Evolutionary conservation across 495 filamentous ascomycete species (phyloP).

Genomic region (Trichoderma asperelloides): DNA sequence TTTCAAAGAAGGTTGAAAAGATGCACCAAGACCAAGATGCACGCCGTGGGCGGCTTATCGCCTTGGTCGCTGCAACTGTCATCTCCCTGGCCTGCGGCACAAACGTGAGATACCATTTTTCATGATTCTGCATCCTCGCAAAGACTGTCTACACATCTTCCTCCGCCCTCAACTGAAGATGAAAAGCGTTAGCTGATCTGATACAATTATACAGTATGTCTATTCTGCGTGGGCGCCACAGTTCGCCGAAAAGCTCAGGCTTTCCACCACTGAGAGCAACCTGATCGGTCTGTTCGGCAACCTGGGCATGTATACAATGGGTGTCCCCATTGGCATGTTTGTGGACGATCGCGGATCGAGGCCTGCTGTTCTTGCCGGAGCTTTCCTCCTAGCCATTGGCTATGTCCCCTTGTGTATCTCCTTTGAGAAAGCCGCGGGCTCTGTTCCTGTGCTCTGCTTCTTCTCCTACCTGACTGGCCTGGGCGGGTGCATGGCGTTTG

Average conservation of each 20-base stretch:
- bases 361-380: constrained; percentile 64
- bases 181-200: constrained; percentile 3
- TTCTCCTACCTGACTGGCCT: constrained; percentile 78
- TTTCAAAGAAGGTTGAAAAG: not conserved
- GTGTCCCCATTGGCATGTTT: constrained; percentile 81
- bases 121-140: constrained; percentile 7
- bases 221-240: constrained; percentile 98
- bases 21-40: constrained; percentile 24
- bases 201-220: constrained; percentile 60
- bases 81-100: constrained; percentile 88
- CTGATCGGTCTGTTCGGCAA: constrained; percentile 89
- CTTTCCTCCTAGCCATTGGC: constrained; percentile 58
- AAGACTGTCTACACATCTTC: constrained; percentile 5
- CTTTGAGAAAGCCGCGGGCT: constrained; percentile 53
- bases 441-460: constrained; percentile 63
- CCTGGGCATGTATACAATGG: constrained; percentile 87
- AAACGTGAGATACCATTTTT: constrained; percentile 53
- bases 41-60: constrained; percentile 55
- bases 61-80: constrained; percentile 74
- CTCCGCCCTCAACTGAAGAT: not conserved
- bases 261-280: constrained; percentile 85
- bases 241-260: constrained; percentile 75
- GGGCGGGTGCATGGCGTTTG: constrained; percentile 81
- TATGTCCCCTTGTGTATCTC: constrained; percentile 72
- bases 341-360: constrained; percentile 78